These are phyloP conservation scores for Yamadazyma membranifaciens DNA, from an alignment of 1,139 yeast genomes.

Conservation along the genomic window DNA sequence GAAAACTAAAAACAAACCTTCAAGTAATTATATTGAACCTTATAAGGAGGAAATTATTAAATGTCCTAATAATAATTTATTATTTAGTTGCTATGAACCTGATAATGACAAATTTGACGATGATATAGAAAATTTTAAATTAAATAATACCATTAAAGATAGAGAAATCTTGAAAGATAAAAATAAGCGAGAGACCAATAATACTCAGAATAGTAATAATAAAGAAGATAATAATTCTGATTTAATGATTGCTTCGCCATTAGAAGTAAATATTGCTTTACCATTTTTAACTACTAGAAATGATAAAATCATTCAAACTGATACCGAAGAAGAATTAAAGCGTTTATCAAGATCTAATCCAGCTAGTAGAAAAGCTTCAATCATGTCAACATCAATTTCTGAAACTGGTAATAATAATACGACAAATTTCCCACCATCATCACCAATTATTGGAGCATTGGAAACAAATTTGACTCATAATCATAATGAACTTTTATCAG, in stretches of 20 bases:
- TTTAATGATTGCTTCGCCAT: constrained; percentile 42
- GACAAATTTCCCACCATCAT: constrained; percentile 22
- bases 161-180: constrained; percentile 1
- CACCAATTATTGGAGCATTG: constrained; percentile 41
- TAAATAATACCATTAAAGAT: constrained; percentile 6
- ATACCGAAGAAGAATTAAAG: constrained; percentile 23
- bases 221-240: constrained; percentile 7
- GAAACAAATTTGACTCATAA: constrained; percentile 40
- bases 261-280: constrained; percentile 45
- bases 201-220: constrained; percentile 2
- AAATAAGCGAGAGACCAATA: constrained; percentile 2
- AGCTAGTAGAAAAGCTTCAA: constrained; percentile 25
- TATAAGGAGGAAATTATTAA: constrained; percentile 62
- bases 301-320: constrained; percentile 32
- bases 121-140: constrained; percentile 15
- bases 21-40: constrained; percentile 35
- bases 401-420: constrained; percentile 1
- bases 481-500: constrained; percentile 18
- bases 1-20: constrained; percentile 48
- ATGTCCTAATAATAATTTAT: constrained; percentile 58
- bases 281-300: constrained; percentile 44
- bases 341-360: constrained; percentile 14
- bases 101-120: constrained; percentile 12
- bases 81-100: constrained; percentile 55
- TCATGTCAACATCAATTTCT: constrained; percentile 12